A percentile compares a stretch with the other conserved stretches of the same genome.
These are phyloP conservation scores for Penicillium sp. DNA, from an alignment of 2,329 filamentous ascomycete genomes.

Conservation along the genomic window DNA sequence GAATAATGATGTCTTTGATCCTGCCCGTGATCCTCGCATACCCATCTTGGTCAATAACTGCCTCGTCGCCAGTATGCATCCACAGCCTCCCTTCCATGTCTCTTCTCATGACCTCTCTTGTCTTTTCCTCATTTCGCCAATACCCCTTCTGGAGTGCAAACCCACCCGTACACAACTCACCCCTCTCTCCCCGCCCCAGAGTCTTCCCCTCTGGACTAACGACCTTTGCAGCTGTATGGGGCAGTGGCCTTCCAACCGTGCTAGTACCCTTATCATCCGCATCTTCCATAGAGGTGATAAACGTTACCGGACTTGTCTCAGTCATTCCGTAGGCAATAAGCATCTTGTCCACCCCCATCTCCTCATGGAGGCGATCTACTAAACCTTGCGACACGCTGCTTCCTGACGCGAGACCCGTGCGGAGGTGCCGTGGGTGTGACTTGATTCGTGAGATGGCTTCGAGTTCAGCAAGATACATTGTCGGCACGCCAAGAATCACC, in stretches of 20 bases:
- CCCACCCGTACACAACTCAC: constrained; percentile 74
- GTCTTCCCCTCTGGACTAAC: constrained; percentile 68
- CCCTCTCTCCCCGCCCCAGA: constrained; percentile 65
- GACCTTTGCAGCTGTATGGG: constrained; percentile 77
- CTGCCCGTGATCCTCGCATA: constrained; percentile 73
- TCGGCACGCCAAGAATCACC: constrained; percentile 81
- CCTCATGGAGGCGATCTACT: constrained; percentile 64
- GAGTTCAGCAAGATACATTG: constrained; percentile 85
- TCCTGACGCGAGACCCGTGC: constrained; percentile 85
- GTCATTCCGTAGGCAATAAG: constrained; percentile 96
- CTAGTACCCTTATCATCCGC: constrained; percentile 70
- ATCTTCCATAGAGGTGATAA: constrained; percentile 77
- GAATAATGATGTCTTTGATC: constrained; percentile 78
- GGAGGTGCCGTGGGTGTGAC: constrained; percentile 62
- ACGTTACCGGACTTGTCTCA: constrained; percentile 70
- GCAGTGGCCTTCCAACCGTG: constrained; percentile 73
- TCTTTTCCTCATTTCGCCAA: constrained; percentile 44
- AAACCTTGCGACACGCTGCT: constrained; percentile 76
- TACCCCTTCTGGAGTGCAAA: constrained; percentile 68
- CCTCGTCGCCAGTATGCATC: constrained; percentile 66
- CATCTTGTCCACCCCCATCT: constrained; percentile 74
- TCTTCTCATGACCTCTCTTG: constrained; percentile 68
- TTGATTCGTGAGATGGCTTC: constrained; percentile 57
- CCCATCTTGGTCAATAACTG: constrained; percentile 57
- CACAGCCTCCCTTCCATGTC: constrained; percentile 62